phyloP scores from a whole-genome alignment of 2,329 filamentous ascomycete species.

The Ilyonectria destructans region DNA sequence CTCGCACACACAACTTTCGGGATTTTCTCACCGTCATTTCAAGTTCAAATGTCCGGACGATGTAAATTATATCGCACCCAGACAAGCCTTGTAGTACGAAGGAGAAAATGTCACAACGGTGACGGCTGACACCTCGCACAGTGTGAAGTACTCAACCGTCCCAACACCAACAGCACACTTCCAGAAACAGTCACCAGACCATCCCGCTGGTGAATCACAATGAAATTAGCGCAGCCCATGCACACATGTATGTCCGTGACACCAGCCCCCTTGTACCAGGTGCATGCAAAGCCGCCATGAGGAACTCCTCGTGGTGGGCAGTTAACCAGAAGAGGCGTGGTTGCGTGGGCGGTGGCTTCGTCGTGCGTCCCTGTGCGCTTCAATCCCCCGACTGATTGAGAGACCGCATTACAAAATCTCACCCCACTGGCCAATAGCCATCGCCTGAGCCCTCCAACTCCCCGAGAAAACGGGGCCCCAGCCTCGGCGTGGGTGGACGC shows the following conservation, averaged over 20 bases:
- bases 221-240: conserved; percentile 10
- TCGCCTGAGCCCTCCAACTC: conserved; percentile 41
- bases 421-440: conserved; percentile 35
- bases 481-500: conserved; percentile 27
- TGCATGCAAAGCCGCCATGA: conserved; percentile 20
- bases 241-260: conserved; percentile 26
- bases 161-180: conserved; percentile 16
- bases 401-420: conserved; percentile 35
- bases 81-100: neutral
- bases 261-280: conserved; percentile 21
- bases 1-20: conserved; percentile 11
- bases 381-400: conserved; percentile 28
- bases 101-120: conserved; percentile 17
- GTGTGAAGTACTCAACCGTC: conserved; percentile 14
- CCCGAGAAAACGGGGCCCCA: conserved; percentile 43
- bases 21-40: neutral
- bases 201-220: conserved; percentile 10
- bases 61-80: neutral
- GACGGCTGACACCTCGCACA: conserved; percentile 25
- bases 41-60: neutral
- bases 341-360: conserved; percentile 23
- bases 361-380: conserved; percentile 25
- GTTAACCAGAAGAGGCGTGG: conserved; percentile 15
- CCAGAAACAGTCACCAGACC: conserved; percentile 14
- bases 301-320: conserved; percentile 29